Conservation (phyloP, 805 yeast genomes). For the Spencermartinsiella europaea region DNA sequence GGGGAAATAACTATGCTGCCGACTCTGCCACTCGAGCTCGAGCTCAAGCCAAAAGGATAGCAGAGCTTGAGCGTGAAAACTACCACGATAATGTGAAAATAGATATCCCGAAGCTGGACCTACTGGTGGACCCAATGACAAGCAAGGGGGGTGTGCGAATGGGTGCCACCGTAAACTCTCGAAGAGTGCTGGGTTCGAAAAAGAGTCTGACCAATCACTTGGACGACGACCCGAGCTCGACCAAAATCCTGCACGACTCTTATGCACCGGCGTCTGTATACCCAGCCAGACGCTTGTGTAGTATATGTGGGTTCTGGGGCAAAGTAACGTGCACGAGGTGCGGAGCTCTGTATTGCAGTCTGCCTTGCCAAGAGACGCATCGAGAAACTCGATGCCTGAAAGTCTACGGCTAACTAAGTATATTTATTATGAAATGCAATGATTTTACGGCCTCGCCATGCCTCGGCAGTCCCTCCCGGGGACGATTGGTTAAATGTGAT, state of each 20-base stretch:
- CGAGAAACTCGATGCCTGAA: conserved; percentile 34
- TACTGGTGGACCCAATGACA: conserved; percentile 1
- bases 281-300: conserved; percentile 33
- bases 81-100: conserved; percentile 32
- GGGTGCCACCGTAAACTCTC: conserved; percentile 28
- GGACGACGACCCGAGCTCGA: conserved; percentile 37
- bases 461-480: no score
- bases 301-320: conserved; percentile 39
- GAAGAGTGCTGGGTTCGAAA: conserved; percentile 35
- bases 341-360: conserved; percentile 34
- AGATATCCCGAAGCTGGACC: conserved; percentile 27
- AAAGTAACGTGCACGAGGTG: conserved; percentile 33
- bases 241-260: conserved; percentile 27
- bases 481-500: no score
- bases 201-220: conserved; percentile 35
- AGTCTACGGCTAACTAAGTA: conserved; percentile 20
- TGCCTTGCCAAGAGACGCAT: conserved; percentile 34
- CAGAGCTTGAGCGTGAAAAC: conserved; percentile 34
- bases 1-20: conserved; percentile 1
- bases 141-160: conserved; percentile 2
- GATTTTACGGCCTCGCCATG: no score
- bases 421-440: neutral
- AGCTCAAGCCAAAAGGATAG: conserved; percentile 22
- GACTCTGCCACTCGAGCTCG: conserved; percentile 16
- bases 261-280: conserved; percentile 33